Conservation (phyloP, 495 filamentous ascomycete genomes). For the Xylaria scruposa region DNA sequence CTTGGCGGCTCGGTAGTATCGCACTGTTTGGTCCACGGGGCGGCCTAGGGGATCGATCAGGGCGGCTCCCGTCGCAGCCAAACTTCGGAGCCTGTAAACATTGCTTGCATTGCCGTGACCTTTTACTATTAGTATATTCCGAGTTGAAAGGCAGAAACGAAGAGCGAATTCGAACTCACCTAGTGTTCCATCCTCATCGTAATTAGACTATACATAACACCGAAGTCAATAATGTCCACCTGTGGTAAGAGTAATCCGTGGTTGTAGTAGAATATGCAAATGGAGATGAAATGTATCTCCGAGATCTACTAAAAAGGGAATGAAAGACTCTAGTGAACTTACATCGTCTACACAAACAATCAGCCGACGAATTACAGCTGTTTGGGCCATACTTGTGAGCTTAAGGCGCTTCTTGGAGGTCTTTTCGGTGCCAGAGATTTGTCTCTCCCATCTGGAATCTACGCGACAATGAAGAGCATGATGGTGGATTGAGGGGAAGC, state of each 20-base stretch:
- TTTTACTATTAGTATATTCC: background rate
- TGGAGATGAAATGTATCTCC: too few relatives aligned
- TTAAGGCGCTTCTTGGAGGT: too few relatives aligned
- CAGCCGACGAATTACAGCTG: background rate
- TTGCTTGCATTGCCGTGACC: constrained; percentile 15
- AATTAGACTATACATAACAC: background rate
- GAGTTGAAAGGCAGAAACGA: background rate
- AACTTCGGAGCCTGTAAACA: background rate
- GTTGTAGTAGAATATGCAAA: too few relatives aligned
- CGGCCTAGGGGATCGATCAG: background rate
- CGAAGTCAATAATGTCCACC: too few relatives aligned
- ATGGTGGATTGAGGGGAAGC: too few relatives aligned
- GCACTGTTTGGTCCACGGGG: background rate
- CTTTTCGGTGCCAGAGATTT: too few relatives aligned
- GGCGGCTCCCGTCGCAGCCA: background rate
- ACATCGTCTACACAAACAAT: background rate
- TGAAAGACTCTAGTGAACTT: too few relatives aligned
- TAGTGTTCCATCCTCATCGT: constrained; percentile 6
- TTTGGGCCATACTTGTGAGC: background rate
- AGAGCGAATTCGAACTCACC: background rate
- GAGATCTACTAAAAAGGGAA: too few relatives aligned
- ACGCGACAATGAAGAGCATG: too few relatives aligned
- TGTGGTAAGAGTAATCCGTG: too few relatives aligned
- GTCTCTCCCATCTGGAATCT: too few relatives aligned
- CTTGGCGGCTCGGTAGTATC: background rate